phyloP scores from a whole-genome alignment of 1,284 basidiomycete genomes.

The Trichosporon inkin region DNA sequence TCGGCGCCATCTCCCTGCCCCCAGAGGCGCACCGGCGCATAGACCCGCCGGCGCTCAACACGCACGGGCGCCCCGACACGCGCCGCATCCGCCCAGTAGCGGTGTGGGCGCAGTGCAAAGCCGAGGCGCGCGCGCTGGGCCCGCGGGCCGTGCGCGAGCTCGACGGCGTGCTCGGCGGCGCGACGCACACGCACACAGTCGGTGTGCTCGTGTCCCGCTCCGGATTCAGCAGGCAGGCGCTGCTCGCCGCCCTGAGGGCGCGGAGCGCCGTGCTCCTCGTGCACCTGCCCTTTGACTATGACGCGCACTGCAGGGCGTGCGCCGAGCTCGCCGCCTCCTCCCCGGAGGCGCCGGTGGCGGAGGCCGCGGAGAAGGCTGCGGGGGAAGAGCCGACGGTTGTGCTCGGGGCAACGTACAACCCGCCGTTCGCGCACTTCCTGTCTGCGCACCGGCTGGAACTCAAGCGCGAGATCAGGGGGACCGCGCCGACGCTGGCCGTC shows the following conservation, averaged over 20 bases:
- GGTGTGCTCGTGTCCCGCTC: conserved; percentile 72
- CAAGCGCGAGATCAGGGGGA: conserved; percentile 10
- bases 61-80: not conserved
- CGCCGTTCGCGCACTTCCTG: conserved; percentile 4
- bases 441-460: conserved; percentile 10
- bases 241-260: conserved; percentile 65
- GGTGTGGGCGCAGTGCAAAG: conserved; percentile 86
- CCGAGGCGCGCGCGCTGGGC: conserved; percentile 70
- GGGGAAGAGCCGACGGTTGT: no score
- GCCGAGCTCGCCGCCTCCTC: not conserved
- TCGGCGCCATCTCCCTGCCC: not conserved
- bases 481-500: conserved; percentile 10
- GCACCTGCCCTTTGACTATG: conserved; percentile 53
- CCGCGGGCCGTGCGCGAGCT: conserved; percentile 79
- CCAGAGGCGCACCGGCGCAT: not conserved
- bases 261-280: conserved; percentile 69
- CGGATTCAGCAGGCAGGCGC: conserved; percentile 64
- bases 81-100: conserved; percentile 55
- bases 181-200: conserved; percentile 38
- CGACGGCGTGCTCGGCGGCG: conserved; percentile 65
- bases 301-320: not conserved
- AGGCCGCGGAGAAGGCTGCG: no score
- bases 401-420: conserved; percentile 18
- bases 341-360: no score
- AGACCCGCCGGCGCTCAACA: not conserved